Evolutionary conservation across 352 stramenopile species (phyloP), one percentile per base, ranked within the genome.

Genomic region (Phytophthora niederhauseri): DNA sequence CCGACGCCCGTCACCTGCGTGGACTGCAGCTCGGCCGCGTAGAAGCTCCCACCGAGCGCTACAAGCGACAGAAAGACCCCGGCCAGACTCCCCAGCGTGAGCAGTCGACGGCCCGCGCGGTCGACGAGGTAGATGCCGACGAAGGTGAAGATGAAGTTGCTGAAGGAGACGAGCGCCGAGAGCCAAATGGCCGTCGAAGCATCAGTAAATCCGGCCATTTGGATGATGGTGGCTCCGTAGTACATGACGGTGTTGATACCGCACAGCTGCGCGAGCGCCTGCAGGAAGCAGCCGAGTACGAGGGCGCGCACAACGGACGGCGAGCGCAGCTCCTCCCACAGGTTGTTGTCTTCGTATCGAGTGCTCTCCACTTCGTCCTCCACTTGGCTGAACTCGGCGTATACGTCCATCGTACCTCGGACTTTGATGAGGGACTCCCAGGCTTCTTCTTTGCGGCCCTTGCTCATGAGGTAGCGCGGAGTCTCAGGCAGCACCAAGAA

Each of bases 181-280:
- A 96, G 79, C 85, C 84, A 94, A 68, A 95, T 91, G 1, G 89
- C 89, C 6, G 83, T 93, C 5, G 82, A 73, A 31, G 78, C 66
- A 26, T 95, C 75, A 8, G 76, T 78, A 49, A 96, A 96, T 3
- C 87, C 89, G 3, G 89, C 89, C 53, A 94, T 75, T 59, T 92
- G 85, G 61, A 96, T 88, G 57, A 96, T 93, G 1, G 78, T 91
- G 17, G 84, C 87, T 30, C 87, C 86, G 58, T 94, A 95, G 64
- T 95, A 96, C 87, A 96, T 95, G 64, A 93, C 87, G 0, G 85
- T 96, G 64, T 96, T 96, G 72, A 96, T 94, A 15, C 87, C 84
- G 34, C 82, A 93, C 58, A 95, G 70, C 58, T 94, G 87, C 63
- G 67, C 57, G 50, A 76, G 64, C 52, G 61, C 66, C 22, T 77